Evolutionary conservation across 2,329 filamentous ascomycete genomes (phyloP).

Genomic region (Colletotrichum tabaci): DNA sequence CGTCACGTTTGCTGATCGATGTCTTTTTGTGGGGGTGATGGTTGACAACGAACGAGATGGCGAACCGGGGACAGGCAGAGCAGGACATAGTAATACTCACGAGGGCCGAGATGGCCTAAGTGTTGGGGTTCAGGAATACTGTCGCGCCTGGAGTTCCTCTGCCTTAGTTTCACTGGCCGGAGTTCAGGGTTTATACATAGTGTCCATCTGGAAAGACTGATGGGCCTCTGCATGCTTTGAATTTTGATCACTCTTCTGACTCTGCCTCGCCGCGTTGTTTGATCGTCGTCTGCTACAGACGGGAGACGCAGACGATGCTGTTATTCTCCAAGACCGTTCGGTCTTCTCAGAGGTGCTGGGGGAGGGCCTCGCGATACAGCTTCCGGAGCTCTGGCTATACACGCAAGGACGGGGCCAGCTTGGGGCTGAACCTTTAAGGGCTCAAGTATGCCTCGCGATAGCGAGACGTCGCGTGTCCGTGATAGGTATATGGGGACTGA

Average conservation of each 20-base stretch:
- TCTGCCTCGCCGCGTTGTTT: background rate
- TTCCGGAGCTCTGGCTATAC: background rate
- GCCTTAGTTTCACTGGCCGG: background rate
- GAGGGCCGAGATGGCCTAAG: background rate
- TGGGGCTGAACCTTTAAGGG: background rate
- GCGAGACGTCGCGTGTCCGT: background rate
- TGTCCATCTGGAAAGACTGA: background rate
- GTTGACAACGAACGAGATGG: too few relatives aligned
- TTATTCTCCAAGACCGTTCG: background rate
- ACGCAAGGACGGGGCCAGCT: too few relatives aligned
- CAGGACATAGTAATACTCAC: too few relatives aligned
- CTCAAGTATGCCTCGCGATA: background rate
- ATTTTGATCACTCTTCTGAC: background rate
- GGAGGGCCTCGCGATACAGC: background rate
- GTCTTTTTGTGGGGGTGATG: too few relatives aligned
- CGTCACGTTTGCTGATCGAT: background rate
- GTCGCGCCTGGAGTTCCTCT: background rate
- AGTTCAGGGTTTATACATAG: background rate
- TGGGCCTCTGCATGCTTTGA: background rate
- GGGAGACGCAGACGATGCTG: background rate
- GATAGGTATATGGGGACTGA: background rate
- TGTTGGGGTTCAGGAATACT: background rate
- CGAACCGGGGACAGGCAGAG: background rate
- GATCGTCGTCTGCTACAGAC: background rate
- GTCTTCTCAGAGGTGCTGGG: background rate